Evolutionary conservation across 768 basidiomycete species (phyloP), one percentile per base, ranked within the genome.

Genomic region (Hysterangium stoloniferum): DNA sequence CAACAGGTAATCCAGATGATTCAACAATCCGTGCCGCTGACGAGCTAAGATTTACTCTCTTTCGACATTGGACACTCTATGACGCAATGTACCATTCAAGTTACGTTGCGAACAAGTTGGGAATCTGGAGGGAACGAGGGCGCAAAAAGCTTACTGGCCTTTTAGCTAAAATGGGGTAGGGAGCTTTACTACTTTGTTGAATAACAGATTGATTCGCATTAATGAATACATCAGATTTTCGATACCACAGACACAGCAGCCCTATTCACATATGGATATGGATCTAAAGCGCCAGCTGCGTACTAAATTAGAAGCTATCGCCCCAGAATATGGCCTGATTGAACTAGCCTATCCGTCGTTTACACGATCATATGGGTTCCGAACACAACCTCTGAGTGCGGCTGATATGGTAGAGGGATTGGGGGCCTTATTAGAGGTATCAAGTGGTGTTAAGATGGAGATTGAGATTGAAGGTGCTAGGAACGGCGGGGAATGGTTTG

Each of bases 61-160:
- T 94, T 63, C 77, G 95, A 51, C 96, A 98, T 68, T 99, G 96
- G 96, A 97, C 86, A 27, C 68, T 99, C 40, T 98, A 97, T 62
- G 96, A 99, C 61, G 83, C 94, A 9, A 98, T 99, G 96, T 84
- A 84, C 59, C 95, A 99, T 65, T 96, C 93, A 3, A 88, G 87
- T 52, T 99, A 98, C 60, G 85, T 99, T 15, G 94, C 93, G 6
- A 85, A 88, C 45, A 92, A 91, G 65, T 75, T 99, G 53, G 93
- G 92, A 3, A 89, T 95, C 49, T 98, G 96, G 96, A 92, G 87
- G 61, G 95, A 98, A 64, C 78, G 82, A 48, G 96, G 96, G 19
- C 75, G 87, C 54, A 94, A 92, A 64, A 77, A 82, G 56, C 68
- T 99, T 49, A 89, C 85, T 1, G 96, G 95, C 6, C 70, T 99